Base-by-base conservation (phyloP, 768 basidiomycete species). In the Boletus barrowsii region DNA sequence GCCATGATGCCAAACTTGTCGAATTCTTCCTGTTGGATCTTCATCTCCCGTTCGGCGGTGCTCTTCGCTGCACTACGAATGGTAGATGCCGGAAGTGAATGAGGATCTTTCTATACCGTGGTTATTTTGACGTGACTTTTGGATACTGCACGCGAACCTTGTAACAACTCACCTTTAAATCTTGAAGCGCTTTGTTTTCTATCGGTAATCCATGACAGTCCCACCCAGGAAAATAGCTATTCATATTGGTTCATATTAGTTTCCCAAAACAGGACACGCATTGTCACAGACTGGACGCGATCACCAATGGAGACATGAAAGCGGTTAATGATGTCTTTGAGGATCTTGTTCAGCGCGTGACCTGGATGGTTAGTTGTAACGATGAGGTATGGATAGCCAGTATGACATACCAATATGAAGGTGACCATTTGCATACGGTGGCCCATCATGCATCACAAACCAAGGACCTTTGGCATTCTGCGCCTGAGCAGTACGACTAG, bases 131-230 rank as follows among this genome's bases (percentile, higher is more conserved):
- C 13, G 17, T 45, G 11, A 15, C 17, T 11, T 20, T 20, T 22
- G 41, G 15, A 10, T 13, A 26, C 6, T 11, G 17, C 40, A 40
- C 7, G 20, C 7, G 14, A 41, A n/a, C 18, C 10, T 48, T 26
- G 3, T 10, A 39, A 53, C 9, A 30, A 30, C n/a, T 51, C 65
- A 90, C 90, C 51, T 82, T 79, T 26, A 96, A 76, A 22, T 87
- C 81, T 55, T 87, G 77, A 35, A 99, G 73, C 0, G 94, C 90
- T 64, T 97, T 98, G 60, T 93, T 92, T 69, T 98, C 96, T 56
- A 98, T 98, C 0, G 96, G 96, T 13, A 98, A 82, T 7, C 96
- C 96, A 68, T 99, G 96, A 63, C 96, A 98, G 65, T 99, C 96
- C 93, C 93, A 99, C 10, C 96, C 96, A 35, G 96, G 95, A 14